Conservation (phyloP, 1,284 basidiomycete species). For the Ganoderma leucocontextum region DNA sequence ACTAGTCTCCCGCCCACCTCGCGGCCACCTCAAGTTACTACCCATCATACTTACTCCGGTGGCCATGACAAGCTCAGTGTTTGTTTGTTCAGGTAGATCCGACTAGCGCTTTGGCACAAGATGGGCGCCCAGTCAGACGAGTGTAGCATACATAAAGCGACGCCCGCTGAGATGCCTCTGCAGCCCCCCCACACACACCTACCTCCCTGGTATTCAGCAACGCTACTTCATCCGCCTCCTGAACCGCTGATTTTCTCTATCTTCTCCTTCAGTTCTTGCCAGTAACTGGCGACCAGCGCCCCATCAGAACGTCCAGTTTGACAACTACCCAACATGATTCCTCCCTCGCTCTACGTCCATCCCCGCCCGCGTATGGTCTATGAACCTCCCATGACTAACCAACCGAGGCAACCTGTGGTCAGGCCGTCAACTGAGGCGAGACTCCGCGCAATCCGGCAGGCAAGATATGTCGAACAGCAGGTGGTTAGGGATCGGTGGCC, state of each 20-base stretch:
- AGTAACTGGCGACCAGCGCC: not conserved
- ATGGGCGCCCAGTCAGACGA: not conserved
- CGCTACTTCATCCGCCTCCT: not conserved
- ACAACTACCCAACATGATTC: conserved; percentile 7
- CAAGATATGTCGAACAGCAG: not conserved
- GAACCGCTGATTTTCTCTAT: not conserved
- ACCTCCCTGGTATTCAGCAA: not conserved
- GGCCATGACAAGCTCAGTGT: not conserved
- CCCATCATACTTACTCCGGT: not conserved
- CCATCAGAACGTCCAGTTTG: not conserved
- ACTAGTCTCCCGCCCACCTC: not conserved
- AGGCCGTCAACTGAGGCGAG: not conserved
- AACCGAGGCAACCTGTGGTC: not conserved
- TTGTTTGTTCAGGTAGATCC: not conserved
- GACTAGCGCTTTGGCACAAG: not conserved
- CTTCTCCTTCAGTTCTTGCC: not conserved
- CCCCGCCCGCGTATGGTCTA: conserved; percentile 10
- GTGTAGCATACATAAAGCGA: not conserved
- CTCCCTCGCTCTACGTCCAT: conserved; percentile 16
- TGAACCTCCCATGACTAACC: not conserved
- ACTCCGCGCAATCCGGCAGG: not conserved
- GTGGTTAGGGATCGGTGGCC: not conserved
- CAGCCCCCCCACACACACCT: not conserved
- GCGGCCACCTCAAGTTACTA: not conserved
- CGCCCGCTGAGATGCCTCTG: not conserved